Evolutionary conservation across 2,329 filamentous ascomycete genomes (phyloP), one percentile per base, ranked within the genome.

Genomic region (Cytospora mali): DNA sequence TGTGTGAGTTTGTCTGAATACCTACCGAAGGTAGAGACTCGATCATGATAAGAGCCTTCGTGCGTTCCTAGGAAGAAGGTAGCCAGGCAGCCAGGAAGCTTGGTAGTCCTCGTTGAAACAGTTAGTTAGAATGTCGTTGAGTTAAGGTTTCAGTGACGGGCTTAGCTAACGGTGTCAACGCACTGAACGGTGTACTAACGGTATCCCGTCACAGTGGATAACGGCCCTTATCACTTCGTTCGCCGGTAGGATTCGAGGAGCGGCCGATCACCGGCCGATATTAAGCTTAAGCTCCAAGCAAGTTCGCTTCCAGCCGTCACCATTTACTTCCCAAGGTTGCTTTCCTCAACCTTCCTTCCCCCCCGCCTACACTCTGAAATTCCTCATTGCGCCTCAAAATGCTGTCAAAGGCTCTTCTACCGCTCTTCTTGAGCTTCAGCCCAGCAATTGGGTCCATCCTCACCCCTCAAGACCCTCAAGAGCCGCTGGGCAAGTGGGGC

Each of bases 341-440:
- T 33, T 46, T 13, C 42, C 10, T 23, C 10, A 21, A 10, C 2
- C 42, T 23, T 46, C n/a, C 42, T 46, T n/a, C n/a, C 42, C 10
- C n/a, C 42, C 42, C 21, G 42, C 42, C 23, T n/a, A 46, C 7
- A 46, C n/a, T 21, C 39, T 21, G 39, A 16, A n/a, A n/a, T 21
- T 9, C n/a, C 7, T 6, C n/a, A 23, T 13, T 21, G 42, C 13
- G 10, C 23, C 21, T n/a, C n/a, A 58, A 31, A 10, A 64, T 64
- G 62, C 16, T 62, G 50, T 42, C 13, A 2, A 52, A 23, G 25
- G 3, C n/a, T 1, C 16, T 62, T 4, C n/a, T 64, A 6, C 42
- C 50, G 31, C 59, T 64, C 55, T 18, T 46, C 3, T 21, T 64
- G 62, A 25, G 62, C 42, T 39, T 29, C 9, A 27, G 7, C 33